phyloP scores from a whole-genome alignment of 208 protist species.

The Crithidia acanthocephali region DNA sequence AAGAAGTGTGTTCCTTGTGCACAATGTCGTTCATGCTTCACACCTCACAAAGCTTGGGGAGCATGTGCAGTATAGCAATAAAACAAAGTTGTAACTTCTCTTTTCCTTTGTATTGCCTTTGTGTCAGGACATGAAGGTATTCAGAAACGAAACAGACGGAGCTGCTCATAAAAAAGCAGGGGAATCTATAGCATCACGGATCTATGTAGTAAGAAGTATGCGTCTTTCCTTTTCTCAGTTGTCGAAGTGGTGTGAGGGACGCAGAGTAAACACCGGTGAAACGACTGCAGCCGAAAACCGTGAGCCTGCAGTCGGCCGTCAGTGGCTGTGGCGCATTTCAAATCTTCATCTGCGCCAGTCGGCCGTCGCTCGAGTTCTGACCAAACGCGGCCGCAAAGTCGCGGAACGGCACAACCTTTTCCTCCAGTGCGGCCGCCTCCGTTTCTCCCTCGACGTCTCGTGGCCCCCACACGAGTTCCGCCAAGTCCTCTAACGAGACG shows the following conservation, averaged over 20 bases:
- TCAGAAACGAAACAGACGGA: too few species aligned
- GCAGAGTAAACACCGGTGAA: too few species aligned
- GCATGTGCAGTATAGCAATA: too few species aligned
- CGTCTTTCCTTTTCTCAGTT: too few species aligned
- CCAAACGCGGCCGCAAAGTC: constrained; percentile 77
- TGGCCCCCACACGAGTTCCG: constrained; percentile 66
- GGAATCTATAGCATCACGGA: not conserved
- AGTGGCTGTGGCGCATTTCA: constrained; percentile 18
- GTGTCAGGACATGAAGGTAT: not conserved
- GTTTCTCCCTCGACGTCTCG: not conserved
- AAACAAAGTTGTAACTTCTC: not conserved
- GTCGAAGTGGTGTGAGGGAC: too few species aligned
- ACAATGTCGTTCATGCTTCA: too few species aligned
- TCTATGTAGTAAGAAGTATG: too few species aligned
- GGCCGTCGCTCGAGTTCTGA: constrained; percentile 42
- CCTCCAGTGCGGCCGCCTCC: constrained; percentile 28
- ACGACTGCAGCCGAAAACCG: too few species aligned
- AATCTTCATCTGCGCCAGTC: constrained; percentile 62
- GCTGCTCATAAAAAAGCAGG: not conserved
- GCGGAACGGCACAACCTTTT: constrained; percentile 48
- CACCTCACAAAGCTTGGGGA: too few species aligned
- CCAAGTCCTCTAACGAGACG: constrained; percentile 55
- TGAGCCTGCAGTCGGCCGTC: too few species aligned
- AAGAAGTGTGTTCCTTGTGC: too few species aligned
- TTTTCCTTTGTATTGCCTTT: not conserved